These are phyloP conservation scores for Cryptosporidium baileyi DNA, from an alignment of 169 alveolate genomes.

Conservation along the genomic window DNA sequence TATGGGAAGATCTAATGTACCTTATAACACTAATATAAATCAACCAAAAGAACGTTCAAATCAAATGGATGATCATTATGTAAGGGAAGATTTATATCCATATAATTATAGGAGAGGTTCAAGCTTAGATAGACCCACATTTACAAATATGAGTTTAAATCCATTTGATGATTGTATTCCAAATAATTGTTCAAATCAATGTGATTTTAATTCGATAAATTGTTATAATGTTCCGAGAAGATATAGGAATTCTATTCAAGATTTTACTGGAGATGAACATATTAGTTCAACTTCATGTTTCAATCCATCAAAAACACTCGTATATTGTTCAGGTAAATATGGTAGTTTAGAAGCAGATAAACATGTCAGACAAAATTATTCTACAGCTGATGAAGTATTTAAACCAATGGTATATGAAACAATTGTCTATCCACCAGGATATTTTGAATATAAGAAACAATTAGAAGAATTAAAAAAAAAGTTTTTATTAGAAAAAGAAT, in stretches of 20 bases:
- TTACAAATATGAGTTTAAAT: slow-evolving; percentile 2
- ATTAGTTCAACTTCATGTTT: slow-evolving; percentile 20
- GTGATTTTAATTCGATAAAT: background rate
- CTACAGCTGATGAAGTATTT: slow-evolving; percentile 47
- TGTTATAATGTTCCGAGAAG: slow-evolving; percentile 46
- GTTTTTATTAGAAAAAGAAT: slow-evolving; percentile 12
- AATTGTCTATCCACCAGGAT: slow-evolving; percentile 59
- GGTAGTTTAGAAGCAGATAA: slow-evolving; percentile 3
- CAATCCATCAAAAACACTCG: slow-evolving; percentile 35
- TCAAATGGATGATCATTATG: slow-evolving; percentile 8
- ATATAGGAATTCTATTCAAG: slow-evolving; percentile 36
- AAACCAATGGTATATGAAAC: slow-evolving; percentile 66
- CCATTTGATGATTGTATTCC: slow-evolving; percentile 44
- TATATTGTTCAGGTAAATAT: slow-evolving; percentile 54
- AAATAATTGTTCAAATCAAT: background rate
- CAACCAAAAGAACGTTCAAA: background rate
- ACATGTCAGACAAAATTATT: slow-evolving; percentile 18
- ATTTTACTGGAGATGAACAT: slow-evolving; percentile 5
- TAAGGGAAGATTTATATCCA: slow-evolving; percentile 10
- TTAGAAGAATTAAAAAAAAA: slow-evolving; percentile 41
- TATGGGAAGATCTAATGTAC: slow-evolving; percentile 13
- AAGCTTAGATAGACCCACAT: slow-evolving; percentile 31
- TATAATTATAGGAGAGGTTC: slow-evolving; percentile 21
- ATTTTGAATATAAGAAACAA: slow-evolving; percentile 59
- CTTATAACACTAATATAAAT: slow-evolving; percentile 11